Base-by-base conservation (phyloP, 1,284 basidiomycete species). In the Meira nashicola region DNA sequence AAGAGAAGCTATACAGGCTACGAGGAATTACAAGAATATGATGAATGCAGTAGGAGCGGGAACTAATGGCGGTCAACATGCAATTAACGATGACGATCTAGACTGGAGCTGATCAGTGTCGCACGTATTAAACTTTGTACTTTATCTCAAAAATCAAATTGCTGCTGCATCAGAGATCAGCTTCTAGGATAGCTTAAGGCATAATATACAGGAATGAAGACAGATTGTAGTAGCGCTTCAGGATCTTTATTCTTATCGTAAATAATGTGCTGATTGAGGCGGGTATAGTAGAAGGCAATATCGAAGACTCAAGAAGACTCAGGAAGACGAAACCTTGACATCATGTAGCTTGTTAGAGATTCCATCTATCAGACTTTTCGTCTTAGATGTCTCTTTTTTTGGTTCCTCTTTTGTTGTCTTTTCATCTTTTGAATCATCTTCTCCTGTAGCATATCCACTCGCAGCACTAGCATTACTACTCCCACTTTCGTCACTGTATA, bases 401-500 rank as follows among this genome's bases (percentile, higher is more conserved):
- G 43, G 19, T 23, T 46, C 43, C 48, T 50, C 39, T 21, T 50
- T 50, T 28, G 15, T 11, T 10, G 15, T 3, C 48, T 40, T 21
- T 15, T 14, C 41, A n/a, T 53, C 33, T 12, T 53, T 28, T 2
- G 19, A 17, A 12, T 44, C 51, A 28, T 21, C 41, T 21, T 44
- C 41, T 23, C 19, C 51, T 6, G 38, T 44, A 2, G 14, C 17
- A 38, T 40, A 53, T 5, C 51, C 51, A 46, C 23, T 46, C 8
- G 43, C 43, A 46, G 19, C 43, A 23, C 43, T 46, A 21, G 19
- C 51, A 53, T 53, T 44, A 53, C 41, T 44, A 17, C 19, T 21
- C 12, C n/a, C 17, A 21, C 33, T 28, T 14, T 53, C 43, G n/a
- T 67, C 66, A 54, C 65, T 67, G 49, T 69, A 69, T 37, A 69